Percentiles rank a stretch among this genome's conserved stretches.
Evolutionary conservation across 352 stramenopile species (phyloP).

Genomic region (Phytophthora pseudosyringae): DNA sequence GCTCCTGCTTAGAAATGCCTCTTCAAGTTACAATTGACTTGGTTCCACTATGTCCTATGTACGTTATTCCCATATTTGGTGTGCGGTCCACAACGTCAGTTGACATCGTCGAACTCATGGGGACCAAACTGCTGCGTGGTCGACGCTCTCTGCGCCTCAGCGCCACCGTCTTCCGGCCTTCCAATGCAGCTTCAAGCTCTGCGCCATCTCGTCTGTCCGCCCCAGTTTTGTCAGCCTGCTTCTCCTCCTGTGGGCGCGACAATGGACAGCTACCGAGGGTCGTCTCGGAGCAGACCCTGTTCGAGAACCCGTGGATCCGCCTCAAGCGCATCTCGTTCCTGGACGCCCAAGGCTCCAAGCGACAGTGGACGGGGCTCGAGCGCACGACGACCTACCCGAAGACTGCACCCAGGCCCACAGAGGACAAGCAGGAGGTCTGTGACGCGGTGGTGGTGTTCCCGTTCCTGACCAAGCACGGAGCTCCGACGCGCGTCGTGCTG

Average conservation of each 20-base stretch:
- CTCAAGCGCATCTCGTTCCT: constrained; percentile 77
- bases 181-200: background rate
- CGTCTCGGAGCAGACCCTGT: constrained; percentile 60
- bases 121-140: constrained; percentile 9
- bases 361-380: constrained; percentile 70
- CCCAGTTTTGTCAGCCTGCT: constrained; percentile 1
- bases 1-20: constrained; percentile 11
- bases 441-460: constrained; percentile 82
- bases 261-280: constrained; percentile 46
- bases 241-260: constrained; percentile 19
- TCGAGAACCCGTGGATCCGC: constrained; percentile 68
- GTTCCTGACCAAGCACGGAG: constrained; percentile 51
- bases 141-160: constrained; percentile 15
- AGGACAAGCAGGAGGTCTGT: constrained; percentile 39
- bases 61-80: constrained; percentile 12
- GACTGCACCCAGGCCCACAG: background rate
- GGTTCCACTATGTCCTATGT: constrained; percentile 14
- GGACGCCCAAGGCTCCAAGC: constrained; percentile 51
- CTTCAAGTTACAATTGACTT: constrained; percentile 16
- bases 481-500: constrained; percentile 61
- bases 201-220: background rate
- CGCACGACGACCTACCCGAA: constrained; percentile 70
- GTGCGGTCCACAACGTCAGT: constrained; percentile 30
- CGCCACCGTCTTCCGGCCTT: background rate
- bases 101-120: constrained; percentile 3